phyloP scores from a whole-genome alignment of 2,329 filamentous ascomycete species.

The Monosporascus sp. region DNA sequence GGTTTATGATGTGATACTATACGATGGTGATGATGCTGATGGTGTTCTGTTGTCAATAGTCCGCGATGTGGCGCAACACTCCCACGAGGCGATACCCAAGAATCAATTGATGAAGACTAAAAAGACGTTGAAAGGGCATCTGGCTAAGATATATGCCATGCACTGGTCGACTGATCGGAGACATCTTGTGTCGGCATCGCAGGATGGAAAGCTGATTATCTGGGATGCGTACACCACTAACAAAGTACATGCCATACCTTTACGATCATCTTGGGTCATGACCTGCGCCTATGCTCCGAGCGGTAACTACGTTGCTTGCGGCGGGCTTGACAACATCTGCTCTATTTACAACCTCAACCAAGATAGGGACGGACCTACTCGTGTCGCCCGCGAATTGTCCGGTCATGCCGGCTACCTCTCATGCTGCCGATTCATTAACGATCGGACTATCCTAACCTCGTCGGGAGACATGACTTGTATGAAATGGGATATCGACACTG shows the following conservation, averaged over 20 bases:
- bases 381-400: slow-evolving; percentile 90
- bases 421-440: slow-evolving; percentile 98
- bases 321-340: slow-evolving; percentile 98
- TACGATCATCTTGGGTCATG: slow-evolving; percentile 99
- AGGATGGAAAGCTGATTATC: slow-evolving; percentile 99
- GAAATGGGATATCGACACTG: slow-evolving; percentile 99
- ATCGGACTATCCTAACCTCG: slow-evolving; percentile 93
- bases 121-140: slow-evolving; percentile 92
- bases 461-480: slow-evolving; percentile 99
- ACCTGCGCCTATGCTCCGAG: slow-evolving; percentile 98
- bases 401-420: slow-evolving; percentile 96
- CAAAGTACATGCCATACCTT: slow-evolving; percentile 97
- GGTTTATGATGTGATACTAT: neutral
- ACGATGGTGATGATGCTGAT: slow-evolving; percentile 2
- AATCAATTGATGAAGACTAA: slow-evolving; percentile 95
- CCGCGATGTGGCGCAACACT: slow-evolving; percentile 84
- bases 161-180: slow-evolving; percentile 99
- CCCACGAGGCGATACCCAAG: slow-evolving; percentile 85
- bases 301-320: slow-evolving; percentile 96
- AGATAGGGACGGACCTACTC: slow-evolving; percentile 88
- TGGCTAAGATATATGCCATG: slow-evolving; percentile 99
- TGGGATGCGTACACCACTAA: slow-evolving; percentile 99
- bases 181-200: slow-evolving; percentile 94
- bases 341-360: slow-evolving; percentile 99
- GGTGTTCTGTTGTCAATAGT: slow-evolving; percentile 46